phyloP scores from a whole-genome alignment of 495 filamentous ascomycete genomes.

The Extremus antarcticus region DNA sequence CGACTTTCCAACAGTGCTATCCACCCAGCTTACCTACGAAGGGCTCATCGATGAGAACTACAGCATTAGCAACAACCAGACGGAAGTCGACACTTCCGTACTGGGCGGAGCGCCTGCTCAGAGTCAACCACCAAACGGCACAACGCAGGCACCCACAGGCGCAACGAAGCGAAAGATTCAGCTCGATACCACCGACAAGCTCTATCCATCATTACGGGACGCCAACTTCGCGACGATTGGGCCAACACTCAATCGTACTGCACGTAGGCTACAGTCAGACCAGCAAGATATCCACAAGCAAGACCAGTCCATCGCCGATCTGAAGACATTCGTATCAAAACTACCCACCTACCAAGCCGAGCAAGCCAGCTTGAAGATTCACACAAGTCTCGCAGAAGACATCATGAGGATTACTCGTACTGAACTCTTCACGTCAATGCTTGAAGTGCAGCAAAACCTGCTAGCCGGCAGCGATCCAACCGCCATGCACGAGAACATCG shows the following conservation, averaged over 20 bases:
- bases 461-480: constrained; percentile 83
- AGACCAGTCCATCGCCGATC: constrained; percentile 79
- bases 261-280: constrained; percentile 73
- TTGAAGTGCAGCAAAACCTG: constrained; percentile 93
- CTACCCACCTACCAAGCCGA: constrained; percentile 88
- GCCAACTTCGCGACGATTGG: constrained; percentile 93
- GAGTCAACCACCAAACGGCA: constrained; percentile 35
- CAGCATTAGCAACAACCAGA: constrained; percentile 75
- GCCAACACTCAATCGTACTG: constrained; percentile 77
- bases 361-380: constrained; percentile 79
- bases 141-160: constrained; percentile 35
- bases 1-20: constrained; percentile 78
- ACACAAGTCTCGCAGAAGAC: constrained; percentile 87
- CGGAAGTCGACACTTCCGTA: constrained; percentile 86
- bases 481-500: constrained; percentile 78
- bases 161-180: constrained; percentile 79
- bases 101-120: constrained; percentile 59
- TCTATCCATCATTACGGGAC: constrained; percentile 82
- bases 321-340: constrained; percentile 84
- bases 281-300: constrained; percentile 73
- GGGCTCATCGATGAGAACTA: constrained; percentile 92
- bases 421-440: constrained; percentile 72
- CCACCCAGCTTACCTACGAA: constrained; percentile 95
- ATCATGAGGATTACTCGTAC: constrained; percentile 83
- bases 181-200: constrained; percentile 77